phyloP scores from a whole-genome alignment of 208 protist species.

The Phytomonas serpens region DNA sequence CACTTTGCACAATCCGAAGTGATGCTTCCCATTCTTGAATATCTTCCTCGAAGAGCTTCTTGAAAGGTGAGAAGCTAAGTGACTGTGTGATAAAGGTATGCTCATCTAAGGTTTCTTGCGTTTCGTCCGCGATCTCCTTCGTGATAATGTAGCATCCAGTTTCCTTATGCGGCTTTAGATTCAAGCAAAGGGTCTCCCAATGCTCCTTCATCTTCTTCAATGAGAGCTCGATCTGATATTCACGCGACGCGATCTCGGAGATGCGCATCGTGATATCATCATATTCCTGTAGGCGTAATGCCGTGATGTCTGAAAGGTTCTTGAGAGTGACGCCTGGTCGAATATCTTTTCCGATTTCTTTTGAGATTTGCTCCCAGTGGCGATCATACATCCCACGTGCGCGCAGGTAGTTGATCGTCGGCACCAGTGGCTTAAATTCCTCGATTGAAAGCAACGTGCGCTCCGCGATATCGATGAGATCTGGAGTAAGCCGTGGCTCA shows the following conservation, averaged over 20 bases:
- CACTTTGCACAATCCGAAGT: slow-evolving; percentile 84
- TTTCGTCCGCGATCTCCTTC: slow-evolving; percentile 87
- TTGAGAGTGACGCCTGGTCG: slow-evolving; percentile 82
- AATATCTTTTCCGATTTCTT: slow-evolving; percentile 89
- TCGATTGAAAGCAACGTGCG: slow-evolving; percentile 86
- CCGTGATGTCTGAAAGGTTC: slow-evolving; percentile 75
- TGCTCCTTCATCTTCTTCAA: slow-evolving; percentile 92
- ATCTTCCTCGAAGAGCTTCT: slow-evolving; percentile 94
- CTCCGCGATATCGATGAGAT: slow-evolving; percentile 84
- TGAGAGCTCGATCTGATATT: slow-evolving; percentile 93
- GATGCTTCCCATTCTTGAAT: slow-evolving; percentile 89
- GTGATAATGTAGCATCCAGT: slow-evolving; percentile 91
- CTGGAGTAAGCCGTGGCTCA: slow-evolving; percentile 68
- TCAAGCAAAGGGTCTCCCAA: slow-evolving; percentile 87
- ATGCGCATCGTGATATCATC: slow-evolving; percentile 85
- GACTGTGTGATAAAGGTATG: slow-evolving; percentile 95
- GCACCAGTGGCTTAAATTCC: slow-evolving; percentile 93
- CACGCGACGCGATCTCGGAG: slow-evolving; percentile 92
- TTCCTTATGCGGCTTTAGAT: slow-evolving; percentile 81
- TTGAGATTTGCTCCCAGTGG: slow-evolving; percentile 93
- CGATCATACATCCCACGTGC: slow-evolving; percentile 94
- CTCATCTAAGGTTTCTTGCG: slow-evolving; percentile 94
- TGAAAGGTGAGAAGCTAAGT: slow-evolving; percentile 95
- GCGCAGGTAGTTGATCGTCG: slow-evolving; percentile 92
- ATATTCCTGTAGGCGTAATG: slow-evolving; percentile 67